phyloP scores from a whole-genome alignment of 148 eudicot genomes.

The Persicaria maculosa region DNA sequence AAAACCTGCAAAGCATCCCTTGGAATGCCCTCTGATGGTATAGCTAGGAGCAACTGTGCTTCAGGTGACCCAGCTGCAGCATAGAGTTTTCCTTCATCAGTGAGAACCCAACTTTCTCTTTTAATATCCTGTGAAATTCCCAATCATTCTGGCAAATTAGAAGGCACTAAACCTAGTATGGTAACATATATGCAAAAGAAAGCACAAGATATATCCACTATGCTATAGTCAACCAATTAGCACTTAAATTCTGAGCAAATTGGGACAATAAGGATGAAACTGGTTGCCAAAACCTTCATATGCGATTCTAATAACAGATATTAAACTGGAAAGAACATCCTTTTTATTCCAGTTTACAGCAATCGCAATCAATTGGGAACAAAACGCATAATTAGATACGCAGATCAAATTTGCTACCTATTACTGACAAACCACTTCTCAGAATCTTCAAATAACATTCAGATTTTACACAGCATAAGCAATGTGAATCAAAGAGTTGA shows the following conservation, averaged over 20 bases:
- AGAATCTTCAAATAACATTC: background rate
- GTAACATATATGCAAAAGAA: background rate
- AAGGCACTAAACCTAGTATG: background rate
- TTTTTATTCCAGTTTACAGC: background rate
- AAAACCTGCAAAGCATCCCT: conserved; percentile 62
- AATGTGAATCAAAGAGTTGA: background rate
- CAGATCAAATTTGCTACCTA: background rate
- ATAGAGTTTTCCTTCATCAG: conserved; percentile 69
- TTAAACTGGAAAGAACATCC: background rate
- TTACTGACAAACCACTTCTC: background rate
- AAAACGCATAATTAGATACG: background rate
- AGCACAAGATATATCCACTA: background rate
- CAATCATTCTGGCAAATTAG: background rate
- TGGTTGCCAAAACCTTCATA: background rate
- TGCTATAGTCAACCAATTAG: background rate
- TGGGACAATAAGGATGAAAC: background rate
- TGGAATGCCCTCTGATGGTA: conserved; percentile 77
- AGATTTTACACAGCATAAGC: background rate
- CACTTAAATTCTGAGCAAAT: background rate
- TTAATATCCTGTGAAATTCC: conserved; percentile 64
- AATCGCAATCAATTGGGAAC: background rate
- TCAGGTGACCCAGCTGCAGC: conserved; percentile 81
- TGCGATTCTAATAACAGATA: background rate
- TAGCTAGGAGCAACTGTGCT: conserved; percentile 55
- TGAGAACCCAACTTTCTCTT: conserved; percentile 71